A percentile compares a stretch with the other conserved stretches of the same genome.
These are phyloP conservation scores for Salix purpurea DNA, from an alignment of 345 rosid species.

Conservation along the genomic window DNA sequence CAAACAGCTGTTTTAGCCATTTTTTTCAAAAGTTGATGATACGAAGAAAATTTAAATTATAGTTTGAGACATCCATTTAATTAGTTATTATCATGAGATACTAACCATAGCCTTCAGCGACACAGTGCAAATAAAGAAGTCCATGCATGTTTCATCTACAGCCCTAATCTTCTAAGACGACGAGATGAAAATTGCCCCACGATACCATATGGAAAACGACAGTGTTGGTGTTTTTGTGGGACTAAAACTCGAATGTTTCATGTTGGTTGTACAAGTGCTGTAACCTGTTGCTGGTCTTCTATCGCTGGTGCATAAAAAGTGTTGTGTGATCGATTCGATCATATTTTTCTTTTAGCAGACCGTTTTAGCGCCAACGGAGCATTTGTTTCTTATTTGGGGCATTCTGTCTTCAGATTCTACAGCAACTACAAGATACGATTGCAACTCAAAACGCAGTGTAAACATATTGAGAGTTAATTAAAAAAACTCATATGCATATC, in stretches of 20 bases:
- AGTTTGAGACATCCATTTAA: neutral
- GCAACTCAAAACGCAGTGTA: conserved; percentile 9
- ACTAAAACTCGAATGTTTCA: neutral
- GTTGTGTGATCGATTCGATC: neutral
- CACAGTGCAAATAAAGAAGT: neutral
- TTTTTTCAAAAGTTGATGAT: neutral
- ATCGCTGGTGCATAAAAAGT: neutral
- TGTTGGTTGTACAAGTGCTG: neutral
- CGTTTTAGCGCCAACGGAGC: neutral
- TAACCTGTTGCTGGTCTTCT: neutral
- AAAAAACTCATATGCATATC: conserved; percentile 9
- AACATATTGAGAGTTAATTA: conserved; percentile 8
- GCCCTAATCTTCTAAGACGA: neutral
- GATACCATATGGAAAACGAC: neutral
- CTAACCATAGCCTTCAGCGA: too few relatives aligned
- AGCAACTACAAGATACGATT: conserved; percentile 11
- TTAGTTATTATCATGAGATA: too few relatives aligned
- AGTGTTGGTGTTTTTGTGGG: neutral
- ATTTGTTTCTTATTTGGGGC: conserved; percentile 8
- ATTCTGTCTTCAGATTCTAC: conserved; percentile 15
- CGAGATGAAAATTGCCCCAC: neutral
- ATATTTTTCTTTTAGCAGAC: neutral
- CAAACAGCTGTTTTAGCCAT: neutral
- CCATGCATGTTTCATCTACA: neutral
- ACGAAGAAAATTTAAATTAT: neutral